phyloP scores from a whole-genome alignment of 2,329 filamentous ascomycete genomes.

The Arthrobotrys iridis region DNA sequence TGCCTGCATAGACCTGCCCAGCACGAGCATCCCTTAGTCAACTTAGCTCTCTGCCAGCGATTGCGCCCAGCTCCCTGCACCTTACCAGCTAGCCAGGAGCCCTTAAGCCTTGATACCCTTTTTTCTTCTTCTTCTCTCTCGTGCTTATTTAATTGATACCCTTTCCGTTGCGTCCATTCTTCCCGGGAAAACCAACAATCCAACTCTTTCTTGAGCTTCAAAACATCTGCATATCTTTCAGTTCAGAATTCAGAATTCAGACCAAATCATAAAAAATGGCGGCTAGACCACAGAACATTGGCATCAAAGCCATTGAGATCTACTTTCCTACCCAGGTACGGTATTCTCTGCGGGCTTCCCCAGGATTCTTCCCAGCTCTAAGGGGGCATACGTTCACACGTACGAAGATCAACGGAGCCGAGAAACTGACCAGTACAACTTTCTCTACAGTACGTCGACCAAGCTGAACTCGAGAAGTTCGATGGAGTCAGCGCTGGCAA shows the following conservation, averaged over 20 bases:
- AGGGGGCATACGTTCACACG: background rate
- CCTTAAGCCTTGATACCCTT: conserved; percentile 12
- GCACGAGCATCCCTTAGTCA: background rate
- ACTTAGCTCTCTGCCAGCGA: conserved; percentile 10
- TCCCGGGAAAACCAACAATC: conserved; percentile 12
- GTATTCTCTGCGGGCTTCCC: background rate
- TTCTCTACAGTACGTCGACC: conserved; percentile 78
- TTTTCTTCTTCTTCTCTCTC: conserved; percentile 43
- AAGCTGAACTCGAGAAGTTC: conserved; percentile 83
- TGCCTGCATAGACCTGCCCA: conserved; percentile 28
- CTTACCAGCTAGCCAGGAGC: conserved; percentile 2
- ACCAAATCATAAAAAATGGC: conserved; percentile 69
- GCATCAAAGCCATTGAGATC: conserved; percentile 92
- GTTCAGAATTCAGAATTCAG: conserved; percentile 20
- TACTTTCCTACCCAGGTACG: conserved; percentile 86
- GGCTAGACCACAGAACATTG: conserved; percentile 82
- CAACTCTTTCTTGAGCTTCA: conserved; percentile 11
- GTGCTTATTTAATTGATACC: conserved; percentile 51
- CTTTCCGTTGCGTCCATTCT: conserved; percentile 15
- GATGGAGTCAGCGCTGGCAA: conserved; percentile 84
- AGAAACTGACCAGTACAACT: conserved; percentile 53
- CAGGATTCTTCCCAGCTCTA: background rate
- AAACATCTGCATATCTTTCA: conserved; percentile 38
- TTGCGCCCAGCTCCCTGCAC: conserved; percentile 20
- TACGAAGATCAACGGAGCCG: conserved; percentile 5